Conservation (phyloP, 2,329 filamentous ascomycete genomes). For the Ophiostoma pallidulum region DNA sequence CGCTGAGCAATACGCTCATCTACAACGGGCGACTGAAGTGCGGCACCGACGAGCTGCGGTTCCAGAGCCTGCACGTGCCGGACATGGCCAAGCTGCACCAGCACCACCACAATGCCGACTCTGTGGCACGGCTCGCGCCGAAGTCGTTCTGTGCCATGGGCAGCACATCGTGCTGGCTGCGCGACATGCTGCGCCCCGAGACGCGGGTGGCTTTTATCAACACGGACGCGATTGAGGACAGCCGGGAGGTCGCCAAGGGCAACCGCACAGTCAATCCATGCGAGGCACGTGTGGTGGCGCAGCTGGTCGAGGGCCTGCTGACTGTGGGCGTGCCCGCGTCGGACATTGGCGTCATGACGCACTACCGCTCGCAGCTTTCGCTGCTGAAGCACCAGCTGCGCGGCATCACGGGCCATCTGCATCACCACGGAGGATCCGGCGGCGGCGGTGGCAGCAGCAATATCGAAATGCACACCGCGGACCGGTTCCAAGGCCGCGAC, state of each 20-base stretch:
- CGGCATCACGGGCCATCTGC: slow-evolving; percentile 19
- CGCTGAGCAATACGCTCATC: slow-evolving; percentile 83
- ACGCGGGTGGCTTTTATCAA: slow-evolving; percentile 80
- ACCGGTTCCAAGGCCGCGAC: slow-evolving; percentile 92
- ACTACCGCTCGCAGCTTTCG: slow-evolving; percentile 87
- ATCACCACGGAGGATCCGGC: not conserved
- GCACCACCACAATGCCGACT: slow-evolving; percentile 40
- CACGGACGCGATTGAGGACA: slow-evolving; percentile 64
- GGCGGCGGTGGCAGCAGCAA: slow-evolving; percentile 25
- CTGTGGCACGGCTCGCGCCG: slow-evolving; percentile 23
- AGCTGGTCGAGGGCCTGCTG: slow-evolving; percentile 73
- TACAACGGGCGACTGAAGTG: slow-evolving; percentile 88
- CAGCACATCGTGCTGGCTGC: slow-evolving; percentile 59
- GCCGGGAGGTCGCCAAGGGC: slow-evolving; percentile 66
- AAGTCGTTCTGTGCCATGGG: slow-evolving; percentile 41
- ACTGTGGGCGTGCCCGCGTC: slow-evolving; percentile 61
- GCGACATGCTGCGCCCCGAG: slow-evolving; percentile 57
- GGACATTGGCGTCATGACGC: slow-evolving; percentile 90
- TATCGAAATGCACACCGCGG: slow-evolving; percentile 93
- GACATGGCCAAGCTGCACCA: slow-evolving; percentile 50
- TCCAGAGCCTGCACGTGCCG: slow-evolving; percentile 58
- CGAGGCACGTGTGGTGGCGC: slow-evolving; percentile 69
- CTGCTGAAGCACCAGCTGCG: slow-evolving; percentile 67
- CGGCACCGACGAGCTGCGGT: slow-evolving; percentile 67
- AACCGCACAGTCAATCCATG: slow-evolving; percentile 79